Conservation (phyloP, 176 grass and related monocot species). For the Zea luxurians region DNA sequence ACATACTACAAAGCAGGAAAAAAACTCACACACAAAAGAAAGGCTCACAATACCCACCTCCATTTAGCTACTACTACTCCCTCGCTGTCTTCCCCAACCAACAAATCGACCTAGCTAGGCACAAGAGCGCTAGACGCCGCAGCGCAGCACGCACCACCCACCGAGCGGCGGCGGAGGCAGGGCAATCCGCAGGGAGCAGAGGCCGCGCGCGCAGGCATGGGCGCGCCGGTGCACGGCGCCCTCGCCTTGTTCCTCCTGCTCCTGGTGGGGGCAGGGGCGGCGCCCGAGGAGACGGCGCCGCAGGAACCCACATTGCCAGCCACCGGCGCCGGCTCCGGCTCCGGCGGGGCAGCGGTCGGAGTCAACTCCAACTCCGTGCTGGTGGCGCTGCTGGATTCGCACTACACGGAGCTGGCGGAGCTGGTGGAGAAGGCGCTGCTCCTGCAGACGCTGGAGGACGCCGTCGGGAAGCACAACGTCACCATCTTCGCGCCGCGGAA, state of each 20-base stretch:
- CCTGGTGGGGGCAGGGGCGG: slow-evolving; percentile 11
- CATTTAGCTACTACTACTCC: slow-evolving; percentile 31
- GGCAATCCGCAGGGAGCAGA: not conserved
- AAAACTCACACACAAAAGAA: not conserved
- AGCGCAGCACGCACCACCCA: not conserved
- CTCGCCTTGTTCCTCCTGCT: slow-evolving; percentile 43
- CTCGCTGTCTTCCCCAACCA: not conserved
- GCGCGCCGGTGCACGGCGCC: slow-evolving; percentile 44
- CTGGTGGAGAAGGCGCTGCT: slow-evolving; percentile 88
- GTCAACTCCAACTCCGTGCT: slow-evolving; percentile 83
- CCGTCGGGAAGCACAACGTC: slow-evolving; percentile 57
- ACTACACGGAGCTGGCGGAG: slow-evolving; percentile 73
- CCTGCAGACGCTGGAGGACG: slow-evolving; percentile 60
- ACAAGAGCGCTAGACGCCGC: not conserved
- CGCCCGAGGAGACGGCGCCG: not conserved
- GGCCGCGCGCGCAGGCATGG: slow-evolving; percentile 37
- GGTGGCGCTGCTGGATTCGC: slow-evolving; percentile 73
- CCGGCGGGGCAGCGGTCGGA: not conserved
- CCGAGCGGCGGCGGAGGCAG: not conserved
- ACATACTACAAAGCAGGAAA: not conserved
- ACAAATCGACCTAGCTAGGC: slow-evolving; percentile 5
- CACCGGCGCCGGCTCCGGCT: not conserved
- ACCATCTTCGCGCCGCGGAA: slow-evolving; percentile 81
- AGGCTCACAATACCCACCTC: slow-evolving; percentile 46
- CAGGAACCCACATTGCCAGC: slow-evolving; percentile 49